phyloP scores from a whole-genome alignment of 2,329 filamentous ascomycete genomes.

The Scopulariopsis brevicaulis region DNA sequence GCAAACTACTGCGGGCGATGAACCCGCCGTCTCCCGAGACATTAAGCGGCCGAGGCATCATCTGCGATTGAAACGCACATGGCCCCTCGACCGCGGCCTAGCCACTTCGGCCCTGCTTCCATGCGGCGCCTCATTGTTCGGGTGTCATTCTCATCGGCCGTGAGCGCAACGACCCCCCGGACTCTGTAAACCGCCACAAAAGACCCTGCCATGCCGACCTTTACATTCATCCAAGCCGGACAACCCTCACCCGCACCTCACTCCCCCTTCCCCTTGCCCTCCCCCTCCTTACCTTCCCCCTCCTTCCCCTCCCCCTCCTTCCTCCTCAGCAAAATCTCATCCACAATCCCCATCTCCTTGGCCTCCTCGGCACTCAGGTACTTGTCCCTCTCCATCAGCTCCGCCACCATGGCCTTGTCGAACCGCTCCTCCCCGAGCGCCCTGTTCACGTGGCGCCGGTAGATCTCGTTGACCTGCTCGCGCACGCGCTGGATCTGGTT shows the following conservation, averaged over 20 bases:
- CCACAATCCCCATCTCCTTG: slow-evolving; percentile 79
- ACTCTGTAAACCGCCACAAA: too few relatives aligned
- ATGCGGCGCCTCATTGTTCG: background rate
- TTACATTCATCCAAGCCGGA: background rate
- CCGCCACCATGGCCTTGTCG: slow-evolving; percentile 68
- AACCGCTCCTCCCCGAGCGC: slow-evolving; percentile 62
- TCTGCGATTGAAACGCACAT: background rate
- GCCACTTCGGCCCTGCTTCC: background rate
- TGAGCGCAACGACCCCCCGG: background rate
- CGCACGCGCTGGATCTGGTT: slow-evolving; percentile 89
- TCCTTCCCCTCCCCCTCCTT: background rate
- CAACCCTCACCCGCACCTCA: background rate
- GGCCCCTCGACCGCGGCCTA: background rate
- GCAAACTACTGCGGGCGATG: too few relatives aligned
- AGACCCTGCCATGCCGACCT: background rate
- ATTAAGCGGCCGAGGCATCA: background rate
- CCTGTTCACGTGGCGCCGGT: slow-evolving; percentile 73
- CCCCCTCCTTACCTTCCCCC: background rate
- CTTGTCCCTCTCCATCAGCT: slow-evolving; percentile 93
- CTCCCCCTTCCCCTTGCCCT: background rate
- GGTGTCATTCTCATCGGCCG: background rate
- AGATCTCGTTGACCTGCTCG: slow-evolving; percentile 81
- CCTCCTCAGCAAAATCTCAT: slow-evolving; percentile 69
- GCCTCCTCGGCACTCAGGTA: slow-evolving; percentile 87
- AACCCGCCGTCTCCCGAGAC: too few relatives aligned